Evolutionary conservation across 225 moss, liverwort and hornwort genomes (phyloP), one percentile per base, ranked within the genome.

Genomic region (Neckera pumila): DNA sequence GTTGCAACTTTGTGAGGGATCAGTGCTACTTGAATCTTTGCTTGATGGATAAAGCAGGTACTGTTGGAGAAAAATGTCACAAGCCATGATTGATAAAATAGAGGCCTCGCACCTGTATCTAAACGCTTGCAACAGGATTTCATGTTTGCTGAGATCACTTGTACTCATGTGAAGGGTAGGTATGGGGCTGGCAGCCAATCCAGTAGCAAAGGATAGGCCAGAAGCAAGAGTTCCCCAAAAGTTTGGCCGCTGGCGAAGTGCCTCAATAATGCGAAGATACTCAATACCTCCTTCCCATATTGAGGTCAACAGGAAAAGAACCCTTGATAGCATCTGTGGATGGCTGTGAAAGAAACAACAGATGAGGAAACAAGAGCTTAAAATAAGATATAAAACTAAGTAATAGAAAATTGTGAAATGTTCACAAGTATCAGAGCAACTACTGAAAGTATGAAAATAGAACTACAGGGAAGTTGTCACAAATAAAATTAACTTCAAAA

Each of bases 261-360:
- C 80, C 87, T 97, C 97, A 65, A 97, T 94, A 77, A 96, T 91
- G 70, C 90, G 93, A 66, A 99, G 73, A 90, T 99, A 99, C 79
- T 97, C 98, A 31, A 93, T 90, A 80, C 98, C 98, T 59, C 96
- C 96, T 92, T 99, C 93, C 98, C 98, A 99, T 82, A 99, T 88
- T 76, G 98, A 91, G 79, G 95, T 91, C 89, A 99, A 86, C 80
- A 99, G 91, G 87, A 95, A 95, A 57, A 99, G 97, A 82, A 93
- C 93, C 81, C 91, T 91, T 85, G 98, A 96, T 71, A 99, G 89
- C 83, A 95, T 89, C 79, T 93, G 92, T 81, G 97, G 95, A 88
- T 96, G 91, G 88, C 97, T 97, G 95, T 86, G 20, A 89, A 90
- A 86, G 67, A 87, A 89, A 86, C 59, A 86, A 79, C 69, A 88